phyloP scores from a whole-genome alignment of 1,284 basidiomycete species.

The Fistulinella cinereoalba region DNA sequence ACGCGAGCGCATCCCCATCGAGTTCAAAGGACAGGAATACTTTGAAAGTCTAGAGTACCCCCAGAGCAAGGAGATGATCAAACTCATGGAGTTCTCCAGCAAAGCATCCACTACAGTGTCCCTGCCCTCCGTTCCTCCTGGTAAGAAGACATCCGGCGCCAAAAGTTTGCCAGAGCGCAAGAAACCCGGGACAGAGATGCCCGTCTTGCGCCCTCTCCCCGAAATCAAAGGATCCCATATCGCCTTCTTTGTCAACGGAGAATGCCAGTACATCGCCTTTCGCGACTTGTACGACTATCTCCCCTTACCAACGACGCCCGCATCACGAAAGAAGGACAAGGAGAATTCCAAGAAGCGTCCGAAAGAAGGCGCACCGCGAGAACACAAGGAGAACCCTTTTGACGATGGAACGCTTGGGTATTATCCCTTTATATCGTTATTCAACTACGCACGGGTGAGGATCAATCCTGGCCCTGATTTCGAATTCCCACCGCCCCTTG shows the following conservation, averaged over 20 bases:
- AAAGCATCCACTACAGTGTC: constrained; percentile 57
- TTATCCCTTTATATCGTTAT: constrained; percentile 92
- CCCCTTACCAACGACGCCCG: constrained; percentile 69
- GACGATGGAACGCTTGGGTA: constrained; percentile 97
- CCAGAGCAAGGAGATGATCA: constrained; percentile 91
- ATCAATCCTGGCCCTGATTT: constrained; percentile 91
- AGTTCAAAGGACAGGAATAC: constrained; percentile 94
- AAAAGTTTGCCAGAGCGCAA: constrained; percentile 59
- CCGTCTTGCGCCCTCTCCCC: constrained; percentile 64
- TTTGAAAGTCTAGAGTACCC: constrained; percentile 94
- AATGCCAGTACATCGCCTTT: constrained; percentile 84
- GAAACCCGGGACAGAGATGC: constrained; percentile 21
- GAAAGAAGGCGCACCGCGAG: constrained; percentile 62
- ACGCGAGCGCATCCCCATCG: constrained; percentile 88
- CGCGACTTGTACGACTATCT: constrained; percentile 88
- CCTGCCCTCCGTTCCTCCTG: constrained; percentile 50
- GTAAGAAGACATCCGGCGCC: constrained; percentile 64
- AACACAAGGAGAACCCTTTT: constrained; percentile 79
- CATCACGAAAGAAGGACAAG: constrained; percentile 52
- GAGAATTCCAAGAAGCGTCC: constrained; percentile 50
- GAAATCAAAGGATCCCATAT: constrained; percentile 73
- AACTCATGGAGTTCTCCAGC: constrained; percentile 70
- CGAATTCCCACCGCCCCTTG: constrained; percentile 69
- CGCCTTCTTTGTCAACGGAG: constrained; percentile 92
- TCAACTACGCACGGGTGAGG: constrained; percentile 82